Conservation (phyloP, 2,329 filamentous ascomycete genomes). For the Pyrenochaeta sp. region DNA sequence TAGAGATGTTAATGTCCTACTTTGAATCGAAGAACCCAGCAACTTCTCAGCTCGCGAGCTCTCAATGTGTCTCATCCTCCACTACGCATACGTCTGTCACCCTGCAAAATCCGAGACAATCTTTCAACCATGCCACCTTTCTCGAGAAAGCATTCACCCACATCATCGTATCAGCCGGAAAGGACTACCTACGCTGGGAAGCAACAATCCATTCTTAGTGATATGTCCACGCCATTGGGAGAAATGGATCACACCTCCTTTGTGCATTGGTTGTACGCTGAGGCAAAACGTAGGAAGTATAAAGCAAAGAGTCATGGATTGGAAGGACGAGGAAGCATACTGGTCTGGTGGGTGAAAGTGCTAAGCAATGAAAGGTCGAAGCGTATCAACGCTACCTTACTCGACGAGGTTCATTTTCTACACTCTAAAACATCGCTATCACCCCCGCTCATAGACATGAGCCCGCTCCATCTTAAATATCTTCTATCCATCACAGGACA, state of each 20-base stretch:
- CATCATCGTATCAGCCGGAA: not conserved
- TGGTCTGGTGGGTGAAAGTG: not conserved
- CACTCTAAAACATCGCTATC: no score
- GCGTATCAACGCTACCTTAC: no score
- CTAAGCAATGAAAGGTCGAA: no score
- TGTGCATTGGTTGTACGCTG: slow-evolving; percentile 25
- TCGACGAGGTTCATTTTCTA: no score
- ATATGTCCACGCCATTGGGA: slow-evolving; percentile 26
- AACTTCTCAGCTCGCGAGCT: not conserved
- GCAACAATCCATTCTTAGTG: slow-evolving; percentile 12
- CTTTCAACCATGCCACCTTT: slow-evolving; percentile 23
- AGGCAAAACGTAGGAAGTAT: not conserved
- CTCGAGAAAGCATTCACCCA: not conserved
- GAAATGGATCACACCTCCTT: slow-evolving; percentile 25
- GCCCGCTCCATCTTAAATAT: no score
- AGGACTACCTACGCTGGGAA: not conserved
- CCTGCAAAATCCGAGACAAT: not conserved
- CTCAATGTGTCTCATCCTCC: not conserved
- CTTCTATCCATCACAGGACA: not conserved
- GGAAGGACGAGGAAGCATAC: not conserved
- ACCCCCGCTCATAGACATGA: no score
- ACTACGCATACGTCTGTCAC: not conserved
- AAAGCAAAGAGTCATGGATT: not conserved
- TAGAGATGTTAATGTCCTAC: not conserved
- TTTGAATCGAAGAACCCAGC: not conserved